A percentile compares a stretch with the other conserved stretches of the same genome.
phyloP scores from a whole-genome alignment of 2,329 filamentous ascomycete genomes.

The Graphiopsis chlorocephala region DNA sequence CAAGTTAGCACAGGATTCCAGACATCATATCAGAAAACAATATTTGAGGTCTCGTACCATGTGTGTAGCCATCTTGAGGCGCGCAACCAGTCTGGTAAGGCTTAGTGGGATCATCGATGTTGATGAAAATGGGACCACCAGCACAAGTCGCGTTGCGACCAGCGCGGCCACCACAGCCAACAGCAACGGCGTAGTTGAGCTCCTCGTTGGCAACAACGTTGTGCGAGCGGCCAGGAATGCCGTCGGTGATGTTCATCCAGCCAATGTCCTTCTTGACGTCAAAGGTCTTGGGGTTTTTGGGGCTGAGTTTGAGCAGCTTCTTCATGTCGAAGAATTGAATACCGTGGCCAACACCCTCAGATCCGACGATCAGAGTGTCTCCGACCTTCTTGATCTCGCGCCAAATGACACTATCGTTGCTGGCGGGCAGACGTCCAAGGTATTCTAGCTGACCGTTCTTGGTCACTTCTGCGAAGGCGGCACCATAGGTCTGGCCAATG shows the following conservation, averaged over 20 bases:
- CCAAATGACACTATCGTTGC: conserved; percentile 49
- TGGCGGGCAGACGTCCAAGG: conserved; percentile 53
- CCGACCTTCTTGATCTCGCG: conserved; percentile 51
- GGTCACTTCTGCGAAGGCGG: conserved; percentile 54
- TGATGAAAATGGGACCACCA: conserved; percentile 54
- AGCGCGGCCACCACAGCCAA: conserved; percentile 35
- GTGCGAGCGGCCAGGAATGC: conserved; percentile 45
- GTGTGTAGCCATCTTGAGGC: conserved; percentile 54
- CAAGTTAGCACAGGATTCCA: neutral
- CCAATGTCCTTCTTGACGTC: conserved; percentile 42
- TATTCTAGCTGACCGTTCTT: conserved; percentile 51
- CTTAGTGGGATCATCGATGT: conserved; percentile 50
- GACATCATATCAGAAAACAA: neutral
- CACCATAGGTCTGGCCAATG: conserved; percentile 54
- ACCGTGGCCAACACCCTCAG: conserved; percentile 50
- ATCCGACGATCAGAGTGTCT: conserved; percentile 44
- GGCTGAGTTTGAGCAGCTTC: conserved; percentile 51
- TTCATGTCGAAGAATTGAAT: conserved; percentile 64
- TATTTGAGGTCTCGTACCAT: conserved; percentile 28
- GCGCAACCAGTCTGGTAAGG: conserved; percentile 51
- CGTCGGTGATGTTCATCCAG: conserved; percentile 41
- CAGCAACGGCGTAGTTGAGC: conserved; percentile 46
- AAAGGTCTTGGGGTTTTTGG: conserved; percentile 43
- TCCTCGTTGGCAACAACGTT: conserved; percentile 54
- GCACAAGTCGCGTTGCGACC: conserved; percentile 42